These are phyloP conservation scores for Trichoderma lentiforme DNA, from an alignment of 2,329 filamentous ascomycete species.

Conservation along the genomic window DNA sequence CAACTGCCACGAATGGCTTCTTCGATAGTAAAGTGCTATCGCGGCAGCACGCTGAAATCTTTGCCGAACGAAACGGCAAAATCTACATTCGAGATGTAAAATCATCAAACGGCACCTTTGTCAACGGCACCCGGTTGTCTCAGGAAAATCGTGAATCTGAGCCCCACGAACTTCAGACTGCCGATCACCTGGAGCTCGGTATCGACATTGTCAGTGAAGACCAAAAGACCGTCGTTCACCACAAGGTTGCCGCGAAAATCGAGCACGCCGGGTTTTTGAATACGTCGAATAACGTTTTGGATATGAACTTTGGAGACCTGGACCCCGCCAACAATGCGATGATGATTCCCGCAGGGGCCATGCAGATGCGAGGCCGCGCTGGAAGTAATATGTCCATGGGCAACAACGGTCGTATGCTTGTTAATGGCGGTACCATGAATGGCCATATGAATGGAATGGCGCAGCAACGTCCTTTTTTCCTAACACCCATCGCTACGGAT, in stretches of 20 bases:
- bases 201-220: constrained; percentile 99
- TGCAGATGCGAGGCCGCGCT: constrained; percentile 67
- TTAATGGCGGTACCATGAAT: constrained; percentile 43
- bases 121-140: constrained; percentile 86
- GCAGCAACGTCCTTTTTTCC: constrained; percentile 79
- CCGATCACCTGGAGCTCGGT: constrained; percentile 88
- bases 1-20: constrained; percentile 86
- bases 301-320: constrained; percentile 89
- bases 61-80: constrained; percentile 80
- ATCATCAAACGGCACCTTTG: constrained; percentile 97
- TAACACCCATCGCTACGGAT: constrained; percentile 87
- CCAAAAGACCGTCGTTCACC: constrained; percentile 96
- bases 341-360: constrained; percentile 65
- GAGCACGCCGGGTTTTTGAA: constrained; percentile 87
- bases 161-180: constrained; percentile 85
- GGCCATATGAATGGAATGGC: constrained; percentile 57
- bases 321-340: constrained; percentile 75
- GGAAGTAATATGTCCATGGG: constrained; percentile 63
- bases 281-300: constrained; percentile 71
- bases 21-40: constrained; percentile 98
- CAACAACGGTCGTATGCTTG: constrained; percentile 60
- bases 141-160: constrained; percentile 95
- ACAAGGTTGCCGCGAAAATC: constrained; percentile 95
- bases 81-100: constrained; percentile 97
- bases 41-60: constrained; percentile 92